phyloP scores from a whole-genome alignment of 345 rosid genomes.

The Camelina neglecta region DNA sequence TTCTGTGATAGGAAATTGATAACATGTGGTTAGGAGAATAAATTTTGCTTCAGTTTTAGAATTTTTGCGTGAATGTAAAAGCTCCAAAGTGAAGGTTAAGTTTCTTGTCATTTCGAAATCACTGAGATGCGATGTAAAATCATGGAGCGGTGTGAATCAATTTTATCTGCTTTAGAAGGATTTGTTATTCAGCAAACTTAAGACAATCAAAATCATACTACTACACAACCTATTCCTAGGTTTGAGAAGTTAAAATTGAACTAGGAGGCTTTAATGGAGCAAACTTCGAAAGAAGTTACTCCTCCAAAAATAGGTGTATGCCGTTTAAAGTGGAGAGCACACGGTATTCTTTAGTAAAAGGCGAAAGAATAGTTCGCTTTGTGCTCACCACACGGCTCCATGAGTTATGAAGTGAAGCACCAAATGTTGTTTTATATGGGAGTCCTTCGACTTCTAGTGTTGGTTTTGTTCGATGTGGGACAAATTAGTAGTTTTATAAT shows the following conservation, averaged over 20 bases:
- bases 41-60: background rate
- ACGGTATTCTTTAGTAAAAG: conserved; percentile 69
- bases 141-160: no score
- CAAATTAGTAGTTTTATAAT: background rate
- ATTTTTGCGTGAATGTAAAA: background rate
- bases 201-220: no score
- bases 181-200: background rate
- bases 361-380: conserved; percentile 65
- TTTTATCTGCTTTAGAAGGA: no score
- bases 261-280: background rate
- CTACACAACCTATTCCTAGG: no score
- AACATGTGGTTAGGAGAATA: background rate
- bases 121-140: no score
- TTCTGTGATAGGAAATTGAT: conserved; percentile 3
- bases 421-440: background rate
- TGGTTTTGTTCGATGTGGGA: conserved; percentile 16
- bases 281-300: background rate
- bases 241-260: no score
- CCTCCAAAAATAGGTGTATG: conserved; percentile 42
- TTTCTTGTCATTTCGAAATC: no score
- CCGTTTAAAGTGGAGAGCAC: conserved; percentile 30
- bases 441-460: background rate
- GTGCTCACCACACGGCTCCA: conserved; percentile 46
- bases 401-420: background rate
- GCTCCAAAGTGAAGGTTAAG: no score